Evolutionary conservation across 768 basidiomycete species (phyloP).

Genomic region (Ramaria sp.): DNA sequence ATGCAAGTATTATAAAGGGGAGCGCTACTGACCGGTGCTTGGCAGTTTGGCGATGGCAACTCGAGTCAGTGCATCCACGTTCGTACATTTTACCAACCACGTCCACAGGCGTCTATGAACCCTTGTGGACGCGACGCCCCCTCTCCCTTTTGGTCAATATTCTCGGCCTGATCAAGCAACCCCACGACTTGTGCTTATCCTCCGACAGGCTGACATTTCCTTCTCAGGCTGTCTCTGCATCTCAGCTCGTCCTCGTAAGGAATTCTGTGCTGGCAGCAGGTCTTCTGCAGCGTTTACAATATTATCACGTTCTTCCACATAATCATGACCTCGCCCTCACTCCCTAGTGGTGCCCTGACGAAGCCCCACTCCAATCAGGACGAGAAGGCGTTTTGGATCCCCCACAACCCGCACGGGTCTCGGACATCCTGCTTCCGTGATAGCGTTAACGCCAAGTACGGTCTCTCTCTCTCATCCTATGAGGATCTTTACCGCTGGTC

Average conservation of each 20-base stretch:
- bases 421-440: slow-evolving; percentile 36
- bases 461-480: slow-evolving; percentile 40
- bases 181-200: background rate
- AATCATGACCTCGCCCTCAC: background rate
- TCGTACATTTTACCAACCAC: background rate
- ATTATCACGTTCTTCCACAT: too few relatives aligned
- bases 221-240: background rate
- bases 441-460: slow-evolving; percentile 37
- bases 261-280: too few relatives aligned
- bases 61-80: background rate
- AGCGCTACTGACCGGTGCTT: background rate
- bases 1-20: background rate
- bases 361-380: background rate
- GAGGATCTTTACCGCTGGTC: slow-evolving; percentile 63
- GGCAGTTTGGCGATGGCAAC: background rate
- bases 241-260: background rate
- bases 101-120: background rate
- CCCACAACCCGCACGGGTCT: slow-evolving; percentile 31
- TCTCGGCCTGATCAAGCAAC: background rate
- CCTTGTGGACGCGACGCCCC: background rate
- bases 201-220: background rate
- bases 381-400: slow-evolving; percentile 31
- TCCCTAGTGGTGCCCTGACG: too few relatives aligned
- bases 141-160: too few relatives aligned
- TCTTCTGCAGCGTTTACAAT: too few relatives aligned